Percentiles rank a stretch among this genome's conserved stretches.
phyloP scores from a whole-genome alignment of 2,329 filamentous ascomycete species.

The Pseudodiploospora longispora region DNA sequence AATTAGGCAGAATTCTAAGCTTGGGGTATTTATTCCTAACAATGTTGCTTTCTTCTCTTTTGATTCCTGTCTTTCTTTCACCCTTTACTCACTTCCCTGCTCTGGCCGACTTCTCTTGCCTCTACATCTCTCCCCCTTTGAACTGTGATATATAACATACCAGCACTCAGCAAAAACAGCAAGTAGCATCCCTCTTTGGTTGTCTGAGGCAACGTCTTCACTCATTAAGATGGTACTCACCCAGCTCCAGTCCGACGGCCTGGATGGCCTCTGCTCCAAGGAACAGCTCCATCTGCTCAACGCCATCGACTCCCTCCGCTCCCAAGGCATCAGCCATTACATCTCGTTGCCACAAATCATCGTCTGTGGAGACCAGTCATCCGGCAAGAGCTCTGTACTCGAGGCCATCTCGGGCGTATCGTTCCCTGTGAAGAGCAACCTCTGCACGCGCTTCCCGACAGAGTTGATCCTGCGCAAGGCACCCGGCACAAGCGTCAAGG shows the following conservation, averaged over 20 bases:
- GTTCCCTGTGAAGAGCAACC: constrained; percentile 41
- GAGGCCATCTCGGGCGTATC: constrained; percentile 48
- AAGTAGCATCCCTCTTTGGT: too few species aligned
- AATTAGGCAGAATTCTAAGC: too few species aligned
- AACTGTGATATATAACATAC: too few species aligned
- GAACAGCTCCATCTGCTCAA: constrained; percentile 21
- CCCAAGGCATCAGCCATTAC: constrained; percentile 25
- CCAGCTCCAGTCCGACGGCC: neutral
- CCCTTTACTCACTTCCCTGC: too few species aligned
- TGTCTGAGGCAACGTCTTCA: too few species aligned
- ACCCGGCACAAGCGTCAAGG: constrained; percentile 10
- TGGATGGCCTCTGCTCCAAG: constrained; percentile 8
- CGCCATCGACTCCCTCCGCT: constrained; percentile 26
- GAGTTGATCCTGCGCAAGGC: constrained; percentile 40
- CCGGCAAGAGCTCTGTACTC: constrained; percentile 50
- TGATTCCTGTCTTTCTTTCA: too few species aligned
- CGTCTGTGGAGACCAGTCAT: constrained; percentile 46
- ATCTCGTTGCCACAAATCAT: constrained; percentile 39
- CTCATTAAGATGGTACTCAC: constrained; percentile 4
- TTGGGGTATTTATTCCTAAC: too few species aligned
- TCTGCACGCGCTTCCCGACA: constrained; percentile 50
- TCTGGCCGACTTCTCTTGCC: too few species aligned
- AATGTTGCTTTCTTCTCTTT: too few species aligned
- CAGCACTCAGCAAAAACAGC: too few species aligned
- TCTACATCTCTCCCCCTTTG: too few species aligned